These are phyloP conservation scores for Fraxinus floribunda DNA, from an alignment of 305 asterid genomes.

Conservation along the genomic window DNA sequence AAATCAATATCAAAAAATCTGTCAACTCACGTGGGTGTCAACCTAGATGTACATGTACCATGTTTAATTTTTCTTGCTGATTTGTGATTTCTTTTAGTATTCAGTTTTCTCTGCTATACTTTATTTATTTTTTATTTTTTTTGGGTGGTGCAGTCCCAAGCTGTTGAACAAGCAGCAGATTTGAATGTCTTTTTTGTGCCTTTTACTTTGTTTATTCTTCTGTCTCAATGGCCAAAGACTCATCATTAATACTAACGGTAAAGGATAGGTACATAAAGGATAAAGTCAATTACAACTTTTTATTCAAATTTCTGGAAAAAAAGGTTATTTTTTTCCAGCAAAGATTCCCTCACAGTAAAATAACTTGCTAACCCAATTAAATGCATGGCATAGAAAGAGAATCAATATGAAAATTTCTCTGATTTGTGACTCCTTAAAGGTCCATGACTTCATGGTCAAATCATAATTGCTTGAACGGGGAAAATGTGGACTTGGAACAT, in stretches of 20 bases:
- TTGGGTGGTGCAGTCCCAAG: background rate
- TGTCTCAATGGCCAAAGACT: constrained; percentile 29
- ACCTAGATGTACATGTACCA: too few relatives aligned
- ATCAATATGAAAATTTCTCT: constrained; percentile 18
- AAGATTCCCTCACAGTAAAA: constrained; percentile 24
- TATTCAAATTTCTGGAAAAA: constrained; percentile 22
- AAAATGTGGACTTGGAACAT: constrained; percentile 26
- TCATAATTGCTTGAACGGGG: constrained; percentile 18
- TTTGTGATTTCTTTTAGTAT: background rate
- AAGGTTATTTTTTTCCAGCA: constrained; percentile 17
- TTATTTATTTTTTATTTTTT: background rate
- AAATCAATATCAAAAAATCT: too few relatives aligned
- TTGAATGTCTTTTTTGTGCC: constrained; percentile 24
- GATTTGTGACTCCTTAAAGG: constrained; percentile 1
- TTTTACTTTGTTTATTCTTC: constrained; percentile 26
- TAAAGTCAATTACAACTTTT: constrained; percentile 33
- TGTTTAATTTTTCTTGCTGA: background rate
- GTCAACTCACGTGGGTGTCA: too few relatives aligned
- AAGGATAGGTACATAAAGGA: constrained; percentile 20
- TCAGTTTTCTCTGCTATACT: background rate
- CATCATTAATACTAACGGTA: constrained; percentile 35
- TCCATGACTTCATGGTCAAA: constrained; percentile 35
- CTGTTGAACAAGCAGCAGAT: background rate
- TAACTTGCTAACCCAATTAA: background rate
- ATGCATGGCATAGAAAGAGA: constrained; percentile 32